These are phyloP conservation scores for Penicillium psychrofluorescens DNA, from an alignment of 495 filamentous ascomycete genomes.

Conservation along the genomic window DNA sequence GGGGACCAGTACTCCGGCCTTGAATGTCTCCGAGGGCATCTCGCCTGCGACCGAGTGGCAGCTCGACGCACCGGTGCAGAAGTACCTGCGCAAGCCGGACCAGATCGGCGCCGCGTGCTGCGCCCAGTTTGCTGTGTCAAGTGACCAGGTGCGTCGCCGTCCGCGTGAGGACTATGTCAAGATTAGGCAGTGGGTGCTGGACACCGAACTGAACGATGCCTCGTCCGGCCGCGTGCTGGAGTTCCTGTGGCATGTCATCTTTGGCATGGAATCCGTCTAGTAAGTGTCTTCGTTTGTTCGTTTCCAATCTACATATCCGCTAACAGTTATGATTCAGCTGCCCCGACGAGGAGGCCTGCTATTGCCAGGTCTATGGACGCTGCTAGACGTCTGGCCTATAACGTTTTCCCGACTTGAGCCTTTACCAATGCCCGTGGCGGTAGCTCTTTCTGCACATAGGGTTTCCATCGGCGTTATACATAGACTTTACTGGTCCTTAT, in stretches of 20 bases:
- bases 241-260: slow-evolving; percentile 67
- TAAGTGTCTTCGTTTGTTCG: slow-evolving; percentile 11
- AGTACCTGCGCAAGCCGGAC: slow-evolving; percentile 21
- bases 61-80: slow-evolving; percentile 4
- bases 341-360: slow-evolving; percentile 39
- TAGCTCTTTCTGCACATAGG: not conserved
- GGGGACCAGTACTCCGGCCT: slow-evolving; percentile 42
- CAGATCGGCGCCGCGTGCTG: slow-evolving; percentile 48
- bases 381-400: slow-evolving; percentile 18
- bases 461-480: not conserved
- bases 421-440: not conserved
- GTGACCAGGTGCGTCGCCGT: slow-evolving; percentile 43
- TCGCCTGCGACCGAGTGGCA: not conserved
- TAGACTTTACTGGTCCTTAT: not conserved
- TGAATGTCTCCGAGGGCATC: slow-evolving; percentile 16
- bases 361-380: slow-evolving; percentile 42
- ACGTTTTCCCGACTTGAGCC: not conserved
- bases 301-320: not conserved
- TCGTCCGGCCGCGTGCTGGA: slow-evolving; percentile 66
- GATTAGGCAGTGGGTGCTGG: slow-evolving; percentile 61
- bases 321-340: slow-evolving; percentile 24
- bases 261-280: slow-evolving; percentile 43
- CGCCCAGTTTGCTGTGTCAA: slow-evolving; percentile 59
- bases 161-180: slow-evolving; percentile 52
- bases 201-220: slow-evolving; percentile 51